Evolutionary conservation across 1,284 basidiomycete species (phyloP).

Genomic region (Mycosarcoma maydis): DNA sequence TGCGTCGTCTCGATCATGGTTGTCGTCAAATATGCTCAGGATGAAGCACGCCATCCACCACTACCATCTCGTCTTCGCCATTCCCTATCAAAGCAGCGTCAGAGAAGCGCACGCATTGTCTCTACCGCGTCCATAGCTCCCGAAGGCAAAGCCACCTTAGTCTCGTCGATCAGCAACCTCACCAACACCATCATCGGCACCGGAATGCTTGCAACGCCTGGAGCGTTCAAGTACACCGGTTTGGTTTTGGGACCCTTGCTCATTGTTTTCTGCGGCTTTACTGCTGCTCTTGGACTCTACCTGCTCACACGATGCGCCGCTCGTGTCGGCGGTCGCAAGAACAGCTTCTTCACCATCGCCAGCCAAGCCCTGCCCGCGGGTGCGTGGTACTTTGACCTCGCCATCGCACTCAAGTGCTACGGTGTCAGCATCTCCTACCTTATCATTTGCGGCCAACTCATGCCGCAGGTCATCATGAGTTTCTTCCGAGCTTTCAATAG

Average conservation of each 20-base stretch:
- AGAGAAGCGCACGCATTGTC: conserved; percentile 19
- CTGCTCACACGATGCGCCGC: conserved; percentile 86
- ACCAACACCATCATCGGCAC: conserved; percentile 67
- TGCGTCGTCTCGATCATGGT: conserved; percentile 16
- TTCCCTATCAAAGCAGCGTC: not conserved
- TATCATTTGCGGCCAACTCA: conserved; percentile 70
- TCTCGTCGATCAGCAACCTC: conserved; percentile 64
- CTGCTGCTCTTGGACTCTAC: conserved; percentile 87
- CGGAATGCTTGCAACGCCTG: conserved; percentile 66
- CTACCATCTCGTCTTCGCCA: conserved; percentile 2
- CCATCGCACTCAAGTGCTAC: conserved; percentile 79
- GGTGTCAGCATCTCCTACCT: conserved; percentile 90
- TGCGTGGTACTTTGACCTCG: conserved; percentile 86
- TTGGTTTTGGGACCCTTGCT: conserved; percentile 79
- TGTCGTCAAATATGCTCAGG: conserved; percentile 27
- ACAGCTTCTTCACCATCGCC: conserved; percentile 57
- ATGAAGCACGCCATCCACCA: conserved; percentile 13
- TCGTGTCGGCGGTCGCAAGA: conserved; percentile 71
- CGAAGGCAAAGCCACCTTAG: conserved; percentile 35
- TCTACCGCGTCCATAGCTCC: conserved; percentile 37
- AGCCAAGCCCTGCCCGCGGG: conserved; percentile 72
- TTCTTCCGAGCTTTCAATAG: conserved; percentile 69
- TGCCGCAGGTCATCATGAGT: conserved; percentile 90
- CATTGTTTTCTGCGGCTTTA: conserved; percentile 83
- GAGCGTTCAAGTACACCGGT: conserved; percentile 68